Conservation (phyloP, 768 basidiomycete genomes). For the Hydnomerulius pinastri region DNA sequence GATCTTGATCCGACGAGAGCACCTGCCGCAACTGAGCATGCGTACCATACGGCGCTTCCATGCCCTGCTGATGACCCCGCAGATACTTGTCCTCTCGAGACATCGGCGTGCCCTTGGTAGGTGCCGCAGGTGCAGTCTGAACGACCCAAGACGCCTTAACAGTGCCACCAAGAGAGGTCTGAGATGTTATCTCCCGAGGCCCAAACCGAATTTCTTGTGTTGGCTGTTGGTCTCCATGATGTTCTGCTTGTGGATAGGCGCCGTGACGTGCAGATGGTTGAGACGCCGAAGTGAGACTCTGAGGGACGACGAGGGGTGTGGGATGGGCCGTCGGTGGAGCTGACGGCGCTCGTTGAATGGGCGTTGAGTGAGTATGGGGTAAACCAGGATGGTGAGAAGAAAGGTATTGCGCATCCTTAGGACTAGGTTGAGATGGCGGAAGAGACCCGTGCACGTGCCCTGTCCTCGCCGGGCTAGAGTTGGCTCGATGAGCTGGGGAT, state of each 20-base stretch:
- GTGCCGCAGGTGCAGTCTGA: slow-evolving; percentile 26
- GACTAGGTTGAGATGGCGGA: slow-evolving; percentile 26
- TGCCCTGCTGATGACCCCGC: slow-evolving; percentile 14
- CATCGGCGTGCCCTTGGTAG: slow-evolving; percentile 17
- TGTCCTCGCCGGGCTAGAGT: slow-evolving; percentile 16
- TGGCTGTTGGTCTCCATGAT: slow-evolving; percentile 14
- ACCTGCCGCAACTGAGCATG: slow-evolving; percentile 33
- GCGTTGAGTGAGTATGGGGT: slow-evolving; percentile 8
- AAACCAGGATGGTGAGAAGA: slow-evolving; percentile 12
- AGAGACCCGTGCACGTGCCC: slow-evolving; percentile 7
- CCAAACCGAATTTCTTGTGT: slow-evolving; percentile 11
- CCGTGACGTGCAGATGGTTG: slow-evolving; percentile 29
- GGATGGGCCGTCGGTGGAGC: slow-evolving; percentile 17
- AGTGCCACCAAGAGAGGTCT: slow-evolving; percentile 19
- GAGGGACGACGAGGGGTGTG: slow-evolving; percentile 24
- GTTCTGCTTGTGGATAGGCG: slow-evolving; percentile 11
- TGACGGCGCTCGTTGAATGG: slow-evolving; percentile 20
- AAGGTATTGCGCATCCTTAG: slow-evolving; percentile 16
- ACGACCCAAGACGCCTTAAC: slow-evolving; percentile 35
- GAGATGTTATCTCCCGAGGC: slow-evolving; percentile 9
- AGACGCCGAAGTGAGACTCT: slow-evolving; percentile 21
- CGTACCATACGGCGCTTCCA: slow-evolving; percentile 18
- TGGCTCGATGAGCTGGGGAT: slow-evolving; percentile 16
- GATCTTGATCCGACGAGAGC: slow-evolving; percentile 30
- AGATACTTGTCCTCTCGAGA: slow-evolving; percentile 33